Evolutionary conservation across 2,329 filamentous ascomycete genomes (phyloP).

Genomic region (Neopestalotiopsis sp.): DNA sequence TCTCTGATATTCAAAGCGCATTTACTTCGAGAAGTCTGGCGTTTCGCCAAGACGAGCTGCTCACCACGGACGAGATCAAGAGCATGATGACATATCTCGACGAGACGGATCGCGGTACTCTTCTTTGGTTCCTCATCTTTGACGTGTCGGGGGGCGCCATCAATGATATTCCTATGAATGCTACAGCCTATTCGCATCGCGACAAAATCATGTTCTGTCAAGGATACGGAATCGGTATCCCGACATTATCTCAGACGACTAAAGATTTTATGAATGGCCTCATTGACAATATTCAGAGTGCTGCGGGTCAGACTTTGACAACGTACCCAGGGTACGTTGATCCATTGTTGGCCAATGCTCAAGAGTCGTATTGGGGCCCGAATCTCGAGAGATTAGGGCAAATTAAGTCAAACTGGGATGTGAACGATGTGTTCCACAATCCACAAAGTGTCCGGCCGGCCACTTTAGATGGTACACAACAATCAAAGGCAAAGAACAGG

Average conservation of each 20-base stretch:
- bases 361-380: conserved; percentile 59
- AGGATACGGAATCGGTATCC: conserved; percentile 60
- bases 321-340: conserved; percentile 71
- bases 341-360: conserved; percentile 49
- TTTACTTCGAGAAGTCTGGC: conserved; percentile 66
- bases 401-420: conserved; percentile 59
- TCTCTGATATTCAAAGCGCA: conserved; percentile 50
- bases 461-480: conserved; percentile 15
- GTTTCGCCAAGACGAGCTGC: conserved; percentile 53
- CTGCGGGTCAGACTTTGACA: conserved; percentile 45
- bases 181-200: conserved; percentile 67
- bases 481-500: conserved; percentile 13
- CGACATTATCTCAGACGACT: conserved; percentile 49
- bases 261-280: conserved; percentile 57
- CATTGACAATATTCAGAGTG: conserved; percentile 46
- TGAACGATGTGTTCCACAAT: conserved; percentile 60
- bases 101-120: conserved; percentile 50
- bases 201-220: conserved; percentile 69
- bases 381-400: conserved; percentile 52
- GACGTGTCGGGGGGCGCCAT: conserved; percentile 66
- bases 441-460: conserved; percentile 56
- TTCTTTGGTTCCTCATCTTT: conserved; percentile 67
- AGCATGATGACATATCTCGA: conserved; percentile 61
- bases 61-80: conserved; percentile 49
- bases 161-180: conserved; percentile 57